phyloP scores from a whole-genome alignment of 257 asterid genomes.

The Lycium ferocissimum region DNA sequence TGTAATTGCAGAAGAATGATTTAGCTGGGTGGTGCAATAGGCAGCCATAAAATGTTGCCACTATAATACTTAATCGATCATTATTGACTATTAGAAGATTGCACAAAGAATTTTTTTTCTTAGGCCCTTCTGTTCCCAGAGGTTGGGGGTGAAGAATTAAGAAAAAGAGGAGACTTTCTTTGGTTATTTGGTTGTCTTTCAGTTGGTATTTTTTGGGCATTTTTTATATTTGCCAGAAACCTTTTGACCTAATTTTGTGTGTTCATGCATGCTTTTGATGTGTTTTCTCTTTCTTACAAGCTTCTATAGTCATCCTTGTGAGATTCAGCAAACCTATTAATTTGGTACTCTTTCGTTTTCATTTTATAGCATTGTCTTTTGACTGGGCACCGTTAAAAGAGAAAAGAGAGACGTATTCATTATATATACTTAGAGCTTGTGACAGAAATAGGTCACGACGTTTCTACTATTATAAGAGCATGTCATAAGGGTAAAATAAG shows the following conservation, averaged over 20 bases:
- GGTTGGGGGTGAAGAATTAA: neutral
- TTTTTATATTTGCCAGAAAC: neutral
- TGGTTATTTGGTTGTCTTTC: constrained; percentile 3
- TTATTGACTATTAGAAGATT: constrained; percentile 9
- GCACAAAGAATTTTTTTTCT: neutral
- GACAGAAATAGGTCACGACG: too few species aligned
- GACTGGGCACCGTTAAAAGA: neutral
- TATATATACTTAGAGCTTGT: too few species aligned
- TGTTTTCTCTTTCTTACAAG: neutral
- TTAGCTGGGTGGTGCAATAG: neutral
- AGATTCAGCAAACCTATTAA: neutral
- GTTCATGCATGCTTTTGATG: neutral
- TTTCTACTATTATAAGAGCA: too few species aligned
- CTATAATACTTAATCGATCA: neutral
- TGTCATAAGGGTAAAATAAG: too few species aligned
- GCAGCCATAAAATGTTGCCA: constrained; percentile 2
- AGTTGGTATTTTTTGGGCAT: neutral
- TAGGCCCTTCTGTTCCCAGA: neutral
- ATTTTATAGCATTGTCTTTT: neutral
- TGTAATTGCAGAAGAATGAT: neutral
- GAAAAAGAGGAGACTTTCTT: neutral
- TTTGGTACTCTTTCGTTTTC: neutral
- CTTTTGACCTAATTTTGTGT: constrained; percentile 19
- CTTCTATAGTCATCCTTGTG: neutral
- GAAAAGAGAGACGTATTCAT: too few species aligned